Conservation (phyloP, 768 basidiomycete genomes). For the Podaxis sp. region DNA sequence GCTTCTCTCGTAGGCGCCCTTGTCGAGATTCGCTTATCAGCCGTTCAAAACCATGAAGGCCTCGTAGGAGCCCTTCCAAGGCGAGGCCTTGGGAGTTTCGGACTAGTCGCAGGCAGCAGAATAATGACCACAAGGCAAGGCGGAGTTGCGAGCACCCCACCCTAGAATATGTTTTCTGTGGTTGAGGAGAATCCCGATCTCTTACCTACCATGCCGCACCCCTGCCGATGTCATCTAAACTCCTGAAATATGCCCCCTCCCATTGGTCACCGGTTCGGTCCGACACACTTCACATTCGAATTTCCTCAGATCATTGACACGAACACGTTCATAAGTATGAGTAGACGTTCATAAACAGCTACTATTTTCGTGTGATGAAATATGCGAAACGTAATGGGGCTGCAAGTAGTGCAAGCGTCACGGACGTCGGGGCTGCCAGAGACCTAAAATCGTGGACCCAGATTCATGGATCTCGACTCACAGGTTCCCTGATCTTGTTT, state of each 20-base stretch:
- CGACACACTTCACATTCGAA: not conserved
- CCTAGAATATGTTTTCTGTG: not conserved
- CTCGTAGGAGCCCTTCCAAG: not conserved
- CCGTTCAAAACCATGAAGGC: not conserved
- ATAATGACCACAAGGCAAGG: not conserved
- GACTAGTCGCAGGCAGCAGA: not conserved
- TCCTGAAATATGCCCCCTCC: not conserved
- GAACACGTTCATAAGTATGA: not conserved
- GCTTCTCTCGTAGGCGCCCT: not conserved
- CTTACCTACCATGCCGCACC: not conserved
- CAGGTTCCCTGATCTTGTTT: not conserved
- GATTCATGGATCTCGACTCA: not conserved
- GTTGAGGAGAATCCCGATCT: not conserved
- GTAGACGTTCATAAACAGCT: not conserved
- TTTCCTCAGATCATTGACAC: slow-evolving; percentile 5
- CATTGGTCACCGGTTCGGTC: slow-evolving; percentile 7
- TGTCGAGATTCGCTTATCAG: not conserved
- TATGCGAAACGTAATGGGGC: slow-evolving; percentile 4
- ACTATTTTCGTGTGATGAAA: not conserved
- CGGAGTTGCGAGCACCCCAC: not conserved
- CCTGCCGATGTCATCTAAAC: not conserved
- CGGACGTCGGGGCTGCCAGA: not conserved
- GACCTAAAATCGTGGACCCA: not conserved
- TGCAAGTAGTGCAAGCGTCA: not conserved
- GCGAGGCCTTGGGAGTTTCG: not conserved